phyloP scores from a whole-genome alignment of 306 rosid genomes.

The Trichosanthes truncata region DNA sequence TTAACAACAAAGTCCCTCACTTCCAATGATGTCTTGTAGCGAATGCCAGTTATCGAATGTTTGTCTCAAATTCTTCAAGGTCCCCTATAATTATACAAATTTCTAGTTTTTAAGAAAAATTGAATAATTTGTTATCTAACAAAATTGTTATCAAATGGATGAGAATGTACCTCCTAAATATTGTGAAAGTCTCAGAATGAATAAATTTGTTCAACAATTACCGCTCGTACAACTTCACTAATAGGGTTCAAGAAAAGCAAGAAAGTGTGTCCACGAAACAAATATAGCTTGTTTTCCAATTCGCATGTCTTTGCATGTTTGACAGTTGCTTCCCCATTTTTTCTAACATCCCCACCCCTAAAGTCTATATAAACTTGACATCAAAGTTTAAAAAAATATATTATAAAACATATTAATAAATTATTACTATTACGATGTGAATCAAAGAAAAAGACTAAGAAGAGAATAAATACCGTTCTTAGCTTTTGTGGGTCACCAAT shows the following conservation, averaged over 20 bases:
- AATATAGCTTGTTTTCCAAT: constrained; percentile 35
- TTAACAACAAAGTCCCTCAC: neutral
- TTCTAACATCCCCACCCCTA: constrained; percentile 77
- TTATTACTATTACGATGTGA: no score
- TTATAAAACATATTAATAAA: no score
- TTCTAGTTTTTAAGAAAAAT: neutral
- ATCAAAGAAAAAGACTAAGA: no score
- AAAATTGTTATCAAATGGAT: neutral
- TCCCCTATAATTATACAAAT: neutral
- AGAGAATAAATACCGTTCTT: constrained; percentile 29
- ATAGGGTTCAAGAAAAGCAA: constrained; percentile 34
- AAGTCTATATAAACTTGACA: constrained; percentile 33
- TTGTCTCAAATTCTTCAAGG: neutral
- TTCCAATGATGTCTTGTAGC: neutral
- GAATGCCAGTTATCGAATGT: neutral
- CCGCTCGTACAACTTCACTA: constrained; percentile 49
- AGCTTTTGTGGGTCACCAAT: constrained; percentile 33
- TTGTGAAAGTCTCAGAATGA: constrained; percentile 10
- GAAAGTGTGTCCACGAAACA: constrained; percentile 20
- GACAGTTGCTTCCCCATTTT: constrained; percentile 61
- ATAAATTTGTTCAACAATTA: constrained; percentile 29
- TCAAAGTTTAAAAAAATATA: neutral
- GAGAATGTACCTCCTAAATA: constrained; percentile 28
- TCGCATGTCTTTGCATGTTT: no score
- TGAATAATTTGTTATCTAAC: neutral